Conservation (phyloP, 805 yeast species). For the Yarrowia osloensis region DNA sequence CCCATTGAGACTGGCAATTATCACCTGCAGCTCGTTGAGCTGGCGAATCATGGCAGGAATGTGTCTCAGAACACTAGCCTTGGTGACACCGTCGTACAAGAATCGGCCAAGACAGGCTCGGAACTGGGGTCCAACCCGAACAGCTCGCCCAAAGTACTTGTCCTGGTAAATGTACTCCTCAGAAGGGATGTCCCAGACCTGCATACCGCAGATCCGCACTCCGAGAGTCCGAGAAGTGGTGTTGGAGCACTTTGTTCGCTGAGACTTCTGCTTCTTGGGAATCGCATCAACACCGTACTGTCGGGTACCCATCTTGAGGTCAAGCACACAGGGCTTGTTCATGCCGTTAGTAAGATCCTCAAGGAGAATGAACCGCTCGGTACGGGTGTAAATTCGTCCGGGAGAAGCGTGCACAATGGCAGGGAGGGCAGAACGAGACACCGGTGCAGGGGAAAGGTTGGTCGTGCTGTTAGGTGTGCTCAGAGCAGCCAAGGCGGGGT, state of each 20-base stretch:
- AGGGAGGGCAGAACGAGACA: slow-evolving; percentile 24
- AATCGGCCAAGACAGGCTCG: slow-evolving; percentile 72
- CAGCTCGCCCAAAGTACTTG: slow-evolving; percentile 86
- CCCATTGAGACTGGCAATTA: slow-evolving; percentile 60
- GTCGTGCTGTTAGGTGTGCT: slow-evolving; percentile 17
- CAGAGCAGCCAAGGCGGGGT: slow-evolving; percentile 18
- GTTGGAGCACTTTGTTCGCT: slow-evolving; percentile 71
- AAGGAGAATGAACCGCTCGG: slow-evolving; percentile 78
- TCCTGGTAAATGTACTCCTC: slow-evolving; percentile 67
- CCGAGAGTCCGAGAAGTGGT: slow-evolving; percentile 86
- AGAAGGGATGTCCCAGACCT: slow-evolving; percentile 62
- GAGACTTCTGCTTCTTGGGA: slow-evolving; percentile 69
- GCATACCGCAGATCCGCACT: slow-evolving; percentile 93
- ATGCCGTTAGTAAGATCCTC: slow-evolving; percentile 89
- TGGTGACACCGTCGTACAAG: slow-evolving; percentile 70
- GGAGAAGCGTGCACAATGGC: slow-evolving; percentile 39
- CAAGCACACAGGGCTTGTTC: slow-evolving; percentile 85
- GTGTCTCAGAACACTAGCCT: slow-evolving; percentile 61
- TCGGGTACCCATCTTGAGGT: slow-evolving; percentile 96
- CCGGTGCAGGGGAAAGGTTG: slow-evolving; percentile 16
- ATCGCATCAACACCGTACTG: slow-evolving; percentile 96
- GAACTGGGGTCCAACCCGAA: slow-evolving; percentile 73
- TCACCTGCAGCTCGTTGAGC: slow-evolving; percentile 57
- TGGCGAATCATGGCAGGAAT: slow-evolving; percentile 66
- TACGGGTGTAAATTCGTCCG: slow-evolving; percentile 47